A percentile compares a stretch with the other conserved stretches of the same genome.
Evolutionary conservation across 2,329 filamentous ascomycete genomes (phyloP).

Genomic region (Penicillium nordicum): DNA sequence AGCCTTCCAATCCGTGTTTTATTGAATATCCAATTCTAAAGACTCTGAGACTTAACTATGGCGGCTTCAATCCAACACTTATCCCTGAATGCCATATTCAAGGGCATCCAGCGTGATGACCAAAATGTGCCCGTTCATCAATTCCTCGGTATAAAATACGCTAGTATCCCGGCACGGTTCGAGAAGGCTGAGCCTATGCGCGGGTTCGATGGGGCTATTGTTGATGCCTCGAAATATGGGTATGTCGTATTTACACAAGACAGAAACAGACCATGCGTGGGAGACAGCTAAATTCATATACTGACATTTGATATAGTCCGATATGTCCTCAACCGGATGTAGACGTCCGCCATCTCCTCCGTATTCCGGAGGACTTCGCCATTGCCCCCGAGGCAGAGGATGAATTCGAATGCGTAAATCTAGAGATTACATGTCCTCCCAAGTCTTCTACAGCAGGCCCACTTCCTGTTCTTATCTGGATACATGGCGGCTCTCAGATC

Average conservation of each 20-base stretch:
- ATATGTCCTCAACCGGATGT: slow-evolving; percentile 43
- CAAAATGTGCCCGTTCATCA: slow-evolving; percentile 22
- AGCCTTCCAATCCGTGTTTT: background rate
- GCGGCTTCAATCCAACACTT: slow-evolving; percentile 20
- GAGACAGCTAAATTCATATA: background rate
- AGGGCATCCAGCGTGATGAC: slow-evolving; percentile 14
- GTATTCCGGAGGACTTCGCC: slow-evolving; percentile 37
- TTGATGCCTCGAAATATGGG: slow-evolving; percentile 37
- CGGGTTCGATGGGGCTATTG: slow-evolving; percentile 24
- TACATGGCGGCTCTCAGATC: slow-evolving; percentile 48
- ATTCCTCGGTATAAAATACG: slow-evolving; percentile 34
- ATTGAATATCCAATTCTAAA: background rate
- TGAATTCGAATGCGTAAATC: slow-evolving; percentile 45
- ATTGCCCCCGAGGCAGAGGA: slow-evolving; percentile 36
- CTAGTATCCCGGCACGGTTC: slow-evolving; percentile 29
- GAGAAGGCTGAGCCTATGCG: slow-evolving; percentile 27
- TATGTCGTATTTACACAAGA: slow-evolving; percentile 9
- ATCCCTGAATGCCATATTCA: slow-evolving; percentile 27
- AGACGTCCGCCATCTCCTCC: slow-evolving; percentile 45
- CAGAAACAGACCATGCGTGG: background rate
- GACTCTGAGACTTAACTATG: slow-evolving; percentile 16
- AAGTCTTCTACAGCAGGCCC: background rate
- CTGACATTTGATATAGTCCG: slow-evolving; percentile 31
- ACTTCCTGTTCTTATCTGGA: slow-evolving; percentile 47
- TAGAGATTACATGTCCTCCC: slow-evolving; percentile 40